Evolutionary conservation across 306 rosid species (phyloP).

Genomic region (Vicia faba): DNA sequence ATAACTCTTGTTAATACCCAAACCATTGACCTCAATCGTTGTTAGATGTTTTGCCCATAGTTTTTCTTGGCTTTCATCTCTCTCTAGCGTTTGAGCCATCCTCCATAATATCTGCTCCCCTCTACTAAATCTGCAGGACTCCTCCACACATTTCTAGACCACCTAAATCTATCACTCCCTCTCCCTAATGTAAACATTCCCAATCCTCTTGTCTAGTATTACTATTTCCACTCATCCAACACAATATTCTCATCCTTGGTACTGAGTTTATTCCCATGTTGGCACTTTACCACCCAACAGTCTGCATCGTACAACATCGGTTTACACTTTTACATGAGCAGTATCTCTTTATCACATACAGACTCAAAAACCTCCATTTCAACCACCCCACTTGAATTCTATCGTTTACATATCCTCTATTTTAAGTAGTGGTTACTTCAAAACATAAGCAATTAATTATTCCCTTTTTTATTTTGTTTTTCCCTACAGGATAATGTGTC

Average conservation of each 20-base stretch:
- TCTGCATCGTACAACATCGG: not conserved
- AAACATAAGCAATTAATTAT: conserved; percentile 39
- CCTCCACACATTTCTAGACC: not conserved
- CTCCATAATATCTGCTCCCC: not conserved
- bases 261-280: not conserved
- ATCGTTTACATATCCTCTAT: not conserved
- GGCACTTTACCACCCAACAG: not conserved
- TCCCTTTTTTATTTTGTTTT: conserved; percentile 40
- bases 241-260: not conserved
- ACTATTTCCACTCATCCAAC: not conserved
- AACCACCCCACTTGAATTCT: not conserved
- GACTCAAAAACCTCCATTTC: not conserved
- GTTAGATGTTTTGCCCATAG: not conserved
- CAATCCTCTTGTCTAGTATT: not conserved
- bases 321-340: not conserved
- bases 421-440: conserved; percentile 31
- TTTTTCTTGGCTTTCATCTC: not conserved
- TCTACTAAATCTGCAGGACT: not conserved
- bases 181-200: not conserved
- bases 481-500: conserved; percentile 83
- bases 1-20: not conserved
- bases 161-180: not conserved
- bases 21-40: conserved; percentile 1
- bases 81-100: not conserved
- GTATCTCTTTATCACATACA: not conserved